A percentile compares a stretch with the other conserved stretches of the same genome.
Evolutionary conservation across 805 yeast species (phyloP).

Genomic region (Candida easanensis): DNA sequence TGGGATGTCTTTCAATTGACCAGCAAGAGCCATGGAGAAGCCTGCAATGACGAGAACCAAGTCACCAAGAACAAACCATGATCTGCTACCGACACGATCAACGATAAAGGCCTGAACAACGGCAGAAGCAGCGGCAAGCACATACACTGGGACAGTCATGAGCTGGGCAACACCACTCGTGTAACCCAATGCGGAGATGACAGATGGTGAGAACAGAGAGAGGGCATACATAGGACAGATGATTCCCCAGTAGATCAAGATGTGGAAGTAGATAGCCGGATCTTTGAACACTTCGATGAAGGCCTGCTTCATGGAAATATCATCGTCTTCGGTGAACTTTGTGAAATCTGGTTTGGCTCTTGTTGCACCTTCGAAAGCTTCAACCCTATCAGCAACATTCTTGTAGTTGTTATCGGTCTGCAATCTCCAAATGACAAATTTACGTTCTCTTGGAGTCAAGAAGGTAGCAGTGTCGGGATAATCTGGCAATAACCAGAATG

Average conservation of each 20-base stretch:
- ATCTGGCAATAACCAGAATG: constrained; percentile 17
- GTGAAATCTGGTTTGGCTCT: constrained; percentile 11
- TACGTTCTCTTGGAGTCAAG: constrained; percentile 18
- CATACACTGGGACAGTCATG: constrained; percentile 20
- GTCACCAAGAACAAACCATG: constrained; percentile 30
- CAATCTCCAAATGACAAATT: constrained; percentile 14
- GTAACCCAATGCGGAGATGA: constrained; percentile 15
- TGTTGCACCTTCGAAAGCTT: constrained; percentile 6
- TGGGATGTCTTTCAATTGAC: constrained; percentile 28
- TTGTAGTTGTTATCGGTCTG: constrained; percentile 12
- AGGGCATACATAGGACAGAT: constrained; percentile 19
- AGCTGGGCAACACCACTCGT: constrained; percentile 29
- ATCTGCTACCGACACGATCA: constrained; percentile 27
- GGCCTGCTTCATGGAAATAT: constrained; percentile 11
- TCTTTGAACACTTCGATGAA: constrained; percentile 12
- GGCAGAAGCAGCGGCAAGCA: constrained; percentile 12
- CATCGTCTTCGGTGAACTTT: constrained; percentile 13
- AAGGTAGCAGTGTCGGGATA: constrained; percentile 21
- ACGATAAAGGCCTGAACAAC: constrained; percentile 17
- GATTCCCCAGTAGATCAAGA: constrained; percentile 15
- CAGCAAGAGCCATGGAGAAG: constrained; percentile 30
- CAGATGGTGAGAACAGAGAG: constrained; percentile 19
- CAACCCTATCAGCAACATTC: constrained; percentile 5
- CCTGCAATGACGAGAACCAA: constrained; percentile 33
- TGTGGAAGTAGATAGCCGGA: constrained; percentile 13